Percentiles rank a stretch among this genome's conserved stretches.
phyloP scores from a whole-genome alignment of 345 rosid genomes.

The Eucalyptus curtisii region DNA sequence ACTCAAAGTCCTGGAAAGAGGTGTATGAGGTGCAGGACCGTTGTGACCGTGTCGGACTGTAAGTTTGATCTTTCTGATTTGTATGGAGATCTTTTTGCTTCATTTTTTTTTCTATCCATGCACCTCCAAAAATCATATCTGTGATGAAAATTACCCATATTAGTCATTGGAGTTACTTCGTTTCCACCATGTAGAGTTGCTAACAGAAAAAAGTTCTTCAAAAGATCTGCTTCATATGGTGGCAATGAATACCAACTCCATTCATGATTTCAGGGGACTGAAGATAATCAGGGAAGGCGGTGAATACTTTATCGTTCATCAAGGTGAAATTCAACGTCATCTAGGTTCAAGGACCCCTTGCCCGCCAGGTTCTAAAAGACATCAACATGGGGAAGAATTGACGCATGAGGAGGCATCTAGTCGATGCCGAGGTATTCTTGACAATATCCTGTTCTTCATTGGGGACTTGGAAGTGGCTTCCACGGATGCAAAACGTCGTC shows the following conservation, averaged over 20 bases:
- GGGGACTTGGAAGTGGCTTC: constrained; percentile 53
- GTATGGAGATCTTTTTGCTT: neutral
- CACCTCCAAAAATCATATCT: neutral
- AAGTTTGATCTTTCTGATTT: constrained; percentile 1
- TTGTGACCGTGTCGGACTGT: constrained; percentile 50
- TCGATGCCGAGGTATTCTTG: constrained; percentile 13
- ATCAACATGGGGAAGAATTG: neutral
- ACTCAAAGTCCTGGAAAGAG: constrained; percentile 38
- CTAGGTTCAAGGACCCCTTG: constrained; percentile 25
- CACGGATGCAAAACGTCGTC: constrained; percentile 18
- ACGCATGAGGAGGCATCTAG: constrained; percentile 4
- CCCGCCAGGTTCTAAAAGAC: neutral
- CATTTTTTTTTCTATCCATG: neutral
- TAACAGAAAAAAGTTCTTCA: neutral
- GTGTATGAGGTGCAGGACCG: constrained; percentile 46
- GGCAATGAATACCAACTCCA: neutral
- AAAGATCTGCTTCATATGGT: neutral
- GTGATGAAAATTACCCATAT: neutral
- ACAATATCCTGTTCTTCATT: constrained; percentile 38
- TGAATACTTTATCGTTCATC: constrained; percentile 38
- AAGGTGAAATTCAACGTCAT: constrained; percentile 39
- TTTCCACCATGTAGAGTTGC: neutral
- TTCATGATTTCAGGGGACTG: constrained; percentile 23
- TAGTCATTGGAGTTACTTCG: neutral
- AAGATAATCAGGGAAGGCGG: constrained; percentile 48